A percentile compares a stretch with the other conserved stretches of the same genome.
Conservation (phyloP, 441 rosid species). For the Syzygium syzygioides region DNA sequence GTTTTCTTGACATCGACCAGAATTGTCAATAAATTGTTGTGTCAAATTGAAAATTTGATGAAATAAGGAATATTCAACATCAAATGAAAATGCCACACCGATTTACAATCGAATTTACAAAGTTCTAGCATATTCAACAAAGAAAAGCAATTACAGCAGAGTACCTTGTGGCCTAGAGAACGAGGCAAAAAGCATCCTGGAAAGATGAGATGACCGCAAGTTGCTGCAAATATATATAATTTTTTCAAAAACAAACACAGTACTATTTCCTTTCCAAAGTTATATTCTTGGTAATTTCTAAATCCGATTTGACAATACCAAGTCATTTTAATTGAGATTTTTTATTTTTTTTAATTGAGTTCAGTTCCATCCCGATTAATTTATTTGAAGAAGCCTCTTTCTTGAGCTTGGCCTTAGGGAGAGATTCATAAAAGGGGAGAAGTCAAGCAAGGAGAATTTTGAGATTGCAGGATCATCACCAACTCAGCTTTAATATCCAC, state of each 20-base stretch:
- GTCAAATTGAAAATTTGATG: neutral
- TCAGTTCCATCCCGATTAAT: neutral
- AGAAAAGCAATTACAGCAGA: neutral
- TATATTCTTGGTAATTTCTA: too few relatives aligned
- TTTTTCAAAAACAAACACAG: too few relatives aligned
- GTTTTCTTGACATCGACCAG: neutral
- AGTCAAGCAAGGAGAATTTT: neutral
- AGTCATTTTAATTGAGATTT: too few relatives aligned
- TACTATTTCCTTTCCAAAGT: too few relatives aligned
- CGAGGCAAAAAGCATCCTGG: too few relatives aligned
- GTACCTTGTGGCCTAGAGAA: too few relatives aligned
- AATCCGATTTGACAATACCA: too few relatives aligned
- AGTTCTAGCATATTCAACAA: neutral
- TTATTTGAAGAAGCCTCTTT: neutral
- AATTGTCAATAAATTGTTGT: neutral
- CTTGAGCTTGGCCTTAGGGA: neutral
- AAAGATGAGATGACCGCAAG: too few relatives aligned
- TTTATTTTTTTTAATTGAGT: neutral
- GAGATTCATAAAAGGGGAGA: neutral
- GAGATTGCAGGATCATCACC: neutral
- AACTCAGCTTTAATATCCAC: neutral
- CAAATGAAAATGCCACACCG: neutral
- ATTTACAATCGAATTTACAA: neutral
- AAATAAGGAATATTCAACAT: neutral
- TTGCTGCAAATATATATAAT: too few relatives aligned